These are phyloP conservation scores for Trichopus zeylanicus DNA, from an alignment of 116 monocot species.

Conservation along the genomic window DNA sequence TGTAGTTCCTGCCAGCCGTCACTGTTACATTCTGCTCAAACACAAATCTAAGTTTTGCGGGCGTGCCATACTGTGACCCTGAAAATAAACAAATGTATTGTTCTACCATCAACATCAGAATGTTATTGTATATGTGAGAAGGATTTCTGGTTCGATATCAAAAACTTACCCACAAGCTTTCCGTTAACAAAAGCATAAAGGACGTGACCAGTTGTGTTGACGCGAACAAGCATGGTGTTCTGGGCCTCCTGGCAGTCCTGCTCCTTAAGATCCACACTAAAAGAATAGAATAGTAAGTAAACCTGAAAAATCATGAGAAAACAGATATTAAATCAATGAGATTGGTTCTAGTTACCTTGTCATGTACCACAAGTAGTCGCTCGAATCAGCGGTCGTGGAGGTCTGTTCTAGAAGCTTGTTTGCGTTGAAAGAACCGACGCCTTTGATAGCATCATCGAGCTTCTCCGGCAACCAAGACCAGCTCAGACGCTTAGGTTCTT, in stretches of 20 bases:
- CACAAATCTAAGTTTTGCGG: conserved; percentile 12
- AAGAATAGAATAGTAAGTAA: not conserved
- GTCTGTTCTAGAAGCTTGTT: conserved; percentile 51
- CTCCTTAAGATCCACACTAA: not conserved
- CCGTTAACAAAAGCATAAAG: conserved; percentile 66
- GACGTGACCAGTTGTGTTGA: conserved; percentile 43
- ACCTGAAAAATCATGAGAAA: not conserved
- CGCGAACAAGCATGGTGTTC: conserved; percentile 25
- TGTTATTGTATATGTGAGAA: too few species aligned
- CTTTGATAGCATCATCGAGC: conserved; percentile 3
- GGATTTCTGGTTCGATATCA: too few species aligned
- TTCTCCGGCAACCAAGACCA: conserved; percentile 69
- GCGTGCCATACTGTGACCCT: conserved; percentile 35
- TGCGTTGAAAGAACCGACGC: conserved; percentile 2
- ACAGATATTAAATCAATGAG: not conserved
- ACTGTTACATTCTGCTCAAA: conserved; percentile 16
- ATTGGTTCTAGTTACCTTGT: conserved; percentile 40
- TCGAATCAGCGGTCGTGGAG: conserved; percentile 27
- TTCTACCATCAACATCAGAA: too few species aligned
- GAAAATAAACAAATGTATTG: not conserved
- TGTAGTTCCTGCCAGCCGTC: conserved; percentile 14
- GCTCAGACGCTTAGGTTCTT: conserved; percentile 7
- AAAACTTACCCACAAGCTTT: conserved; percentile 29
- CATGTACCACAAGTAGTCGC: conserved; percentile 83
- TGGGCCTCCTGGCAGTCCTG: conserved; percentile 1